Conservation (phyloP, 345 rosid genomes). For the Eucalyptus caleyi region DNA sequence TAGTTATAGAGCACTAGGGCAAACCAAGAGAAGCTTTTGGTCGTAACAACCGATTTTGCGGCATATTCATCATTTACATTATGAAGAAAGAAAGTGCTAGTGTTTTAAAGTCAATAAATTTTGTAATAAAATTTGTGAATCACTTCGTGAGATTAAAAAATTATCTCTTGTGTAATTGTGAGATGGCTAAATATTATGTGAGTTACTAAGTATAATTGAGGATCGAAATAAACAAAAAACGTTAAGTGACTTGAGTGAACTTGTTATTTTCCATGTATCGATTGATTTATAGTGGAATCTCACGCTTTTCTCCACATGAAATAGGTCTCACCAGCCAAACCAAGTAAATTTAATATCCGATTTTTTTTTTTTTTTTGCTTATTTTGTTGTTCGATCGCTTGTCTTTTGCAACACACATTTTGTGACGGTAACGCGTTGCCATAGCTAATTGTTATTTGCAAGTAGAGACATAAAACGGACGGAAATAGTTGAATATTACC, state of each 20-base stretch:
- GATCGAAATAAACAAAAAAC: fast-evolving
- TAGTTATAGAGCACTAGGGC: too few species aligned
- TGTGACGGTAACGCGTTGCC: fast-evolving
- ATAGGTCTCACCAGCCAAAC: fast-evolving
- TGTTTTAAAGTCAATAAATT: neutral
- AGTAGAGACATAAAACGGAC: neutral
- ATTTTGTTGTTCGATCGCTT: neutral
- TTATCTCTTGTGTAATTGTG: neutral
- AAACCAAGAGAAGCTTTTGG: neutral
- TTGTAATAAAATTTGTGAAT: neutral
- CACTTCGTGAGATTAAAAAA: neutral
- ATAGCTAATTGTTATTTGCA: neutral
- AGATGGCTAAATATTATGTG: neutral
- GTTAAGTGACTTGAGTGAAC: neutral
- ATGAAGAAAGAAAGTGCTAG: neutral
- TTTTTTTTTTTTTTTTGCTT: neutral
- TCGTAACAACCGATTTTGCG: neutral
- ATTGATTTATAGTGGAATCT: neutral
- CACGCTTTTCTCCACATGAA: fast-evolving
- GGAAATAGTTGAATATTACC: neutral
- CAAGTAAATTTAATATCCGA: fast-evolving
- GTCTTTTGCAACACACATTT: neutral
- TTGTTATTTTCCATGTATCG: fast-evolving
- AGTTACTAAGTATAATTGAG: neutral
- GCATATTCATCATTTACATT: neutral